Percentiles rank a stretch among this genome's conserved stretches.
Conservation (phyloP, 352 stramenopile genomes). For the Pythium folliculosum region DNA sequence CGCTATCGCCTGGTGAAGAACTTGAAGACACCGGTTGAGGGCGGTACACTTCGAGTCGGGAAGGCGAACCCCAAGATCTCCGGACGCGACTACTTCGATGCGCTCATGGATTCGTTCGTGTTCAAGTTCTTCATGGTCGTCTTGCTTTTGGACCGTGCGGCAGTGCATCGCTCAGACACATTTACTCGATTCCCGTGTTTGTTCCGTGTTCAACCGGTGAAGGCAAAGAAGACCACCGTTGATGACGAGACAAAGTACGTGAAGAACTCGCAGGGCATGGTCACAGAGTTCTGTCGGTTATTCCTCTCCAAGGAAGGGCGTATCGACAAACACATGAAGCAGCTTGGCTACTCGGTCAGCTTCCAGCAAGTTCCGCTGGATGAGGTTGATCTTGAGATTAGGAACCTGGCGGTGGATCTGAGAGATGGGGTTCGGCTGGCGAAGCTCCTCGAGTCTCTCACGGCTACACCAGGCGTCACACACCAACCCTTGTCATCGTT, state of each 20-base stretch:
- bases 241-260: slow-evolving; percentile 42
- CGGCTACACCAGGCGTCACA: slow-evolving; percentile 20
- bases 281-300: slow-evolving; percentile 91
- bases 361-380: slow-evolving; percentile 94
- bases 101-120: slow-evolving; percentile 88
- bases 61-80: slow-evolving; percentile 76
- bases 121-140: slow-evolving; percentile 93
- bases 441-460: slow-evolving; percentile 92
- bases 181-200: slow-evolving; percentile 88
- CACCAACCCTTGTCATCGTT: slow-evolving; percentile 59
- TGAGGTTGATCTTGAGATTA: slow-evolving; percentile 93
- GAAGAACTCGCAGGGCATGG: slow-evolving; percentile 91
- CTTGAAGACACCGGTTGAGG: slow-evolving; percentile 64
- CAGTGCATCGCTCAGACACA: slow-evolving; percentile 69
- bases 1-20: slow-evolving; percentile 74
- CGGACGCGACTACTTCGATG: slow-evolving; percentile 77
- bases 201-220: slow-evolving; percentile 64
- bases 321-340: slow-evolving; percentile 93
- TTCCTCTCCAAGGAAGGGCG: slow-evolving; percentile 94
- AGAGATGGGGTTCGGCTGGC: slow-evolving; percentile 95
- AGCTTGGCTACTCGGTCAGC: slow-evolving; percentile 83
- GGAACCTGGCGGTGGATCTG: slow-evolving; percentile 93
- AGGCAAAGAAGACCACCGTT: slow-evolving; percentile 3
- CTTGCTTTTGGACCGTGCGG: slow-evolving; percentile 91
- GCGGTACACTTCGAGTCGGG: slow-evolving; percentile 44